Conservation (phyloP, 345 rosid species). For the Pugionium cornutum region DNA sequence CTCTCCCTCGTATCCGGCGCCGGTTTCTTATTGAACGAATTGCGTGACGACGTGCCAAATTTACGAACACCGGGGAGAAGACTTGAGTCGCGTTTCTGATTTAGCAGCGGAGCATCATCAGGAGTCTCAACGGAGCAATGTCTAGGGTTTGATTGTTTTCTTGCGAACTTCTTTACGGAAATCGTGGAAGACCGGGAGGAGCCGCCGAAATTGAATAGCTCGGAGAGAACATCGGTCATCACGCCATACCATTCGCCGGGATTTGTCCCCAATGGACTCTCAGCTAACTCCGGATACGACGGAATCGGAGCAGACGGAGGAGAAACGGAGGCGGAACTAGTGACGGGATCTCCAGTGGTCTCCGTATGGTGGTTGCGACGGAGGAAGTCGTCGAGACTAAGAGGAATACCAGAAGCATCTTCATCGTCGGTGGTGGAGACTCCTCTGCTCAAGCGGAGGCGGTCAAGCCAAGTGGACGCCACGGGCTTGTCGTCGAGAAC, state of each 20-base stretch:
- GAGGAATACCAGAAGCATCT: constrained; percentile 44
- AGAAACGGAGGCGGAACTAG: constrained; percentile 40
- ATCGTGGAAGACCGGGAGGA: constrained; percentile 27
- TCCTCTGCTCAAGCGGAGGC: constrained; percentile 84
- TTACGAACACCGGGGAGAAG: constrained; percentile 23
- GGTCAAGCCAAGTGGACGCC: constrained; percentile 77
- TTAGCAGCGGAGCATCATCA: not conserved
- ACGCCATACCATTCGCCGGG: constrained; percentile 56
- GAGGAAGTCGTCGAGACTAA: constrained; percentile 65
- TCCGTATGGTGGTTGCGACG: constrained; percentile 34
- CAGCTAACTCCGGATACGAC: constrained; percentile 38
- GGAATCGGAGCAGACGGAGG: constrained; percentile 48
- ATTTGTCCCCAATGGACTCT: constrained; percentile 16
- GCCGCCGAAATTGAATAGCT: constrained; percentile 67
- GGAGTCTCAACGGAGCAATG: constrained; percentile 46
- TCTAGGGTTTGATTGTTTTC: constrained; percentile 87
- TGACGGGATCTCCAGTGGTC: constrained; percentile 22
- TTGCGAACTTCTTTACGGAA: constrained; percentile 49
- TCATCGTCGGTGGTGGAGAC: constrained; percentile 56
- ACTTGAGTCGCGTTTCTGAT: constrained; percentile 26
- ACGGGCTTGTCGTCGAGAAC: constrained; percentile 52
- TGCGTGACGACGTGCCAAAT: constrained; percentile 40
- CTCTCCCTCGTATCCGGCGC: constrained; percentile 29
- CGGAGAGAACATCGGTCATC: constrained; percentile 72
- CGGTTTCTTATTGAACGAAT: constrained; percentile 38